Conservation (phyloP, 805 yeast species). For the Candida awuae region DNA sequence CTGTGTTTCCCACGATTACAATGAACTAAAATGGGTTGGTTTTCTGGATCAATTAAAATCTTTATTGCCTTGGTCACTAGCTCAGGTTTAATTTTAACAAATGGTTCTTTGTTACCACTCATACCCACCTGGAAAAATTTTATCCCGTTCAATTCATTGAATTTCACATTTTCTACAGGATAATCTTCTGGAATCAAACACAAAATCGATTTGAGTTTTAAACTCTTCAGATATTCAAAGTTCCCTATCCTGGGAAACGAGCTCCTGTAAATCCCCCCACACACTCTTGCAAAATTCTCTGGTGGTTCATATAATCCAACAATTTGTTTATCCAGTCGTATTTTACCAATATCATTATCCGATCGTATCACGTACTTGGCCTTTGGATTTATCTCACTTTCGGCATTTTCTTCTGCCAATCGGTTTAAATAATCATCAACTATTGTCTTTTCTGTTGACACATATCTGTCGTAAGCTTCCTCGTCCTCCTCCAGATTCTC, state of each 20-base stretch:
- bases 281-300: slow-evolving; percentile 85
- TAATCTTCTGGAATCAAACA: slow-evolving; percentile 89
- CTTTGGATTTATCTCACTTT: slow-evolving; percentile 1
- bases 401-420: slow-evolving; percentile 1
- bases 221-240: slow-evolving; percentile 55
- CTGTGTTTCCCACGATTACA: slow-evolving; percentile 96
- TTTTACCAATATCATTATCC: slow-evolving; percentile 6
- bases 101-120: slow-evolving; percentile 94
- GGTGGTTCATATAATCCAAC: slow-evolving; percentile 48
- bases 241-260: slow-evolving; percentile 86
- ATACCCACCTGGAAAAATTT: slow-evolving; percentile 79
- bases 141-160: slow-evolving; percentile 53
- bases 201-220: slow-evolving; percentile 64
- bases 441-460: slow-evolving; percentile 21
- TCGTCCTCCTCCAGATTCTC: slow-evolving; percentile 18
- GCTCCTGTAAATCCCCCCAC: slow-evolving; percentile 70
- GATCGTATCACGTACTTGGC: slow-evolving; percentile 2
- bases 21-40: slow-evolving; percentile 89
- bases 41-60: slow-evolving; percentile 72
- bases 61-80: slow-evolving; percentile 73
- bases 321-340: slow-evolving; percentile 8
- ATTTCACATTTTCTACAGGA: slow-evolving; percentile 66
- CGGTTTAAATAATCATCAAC: slow-evolving; percentile 16
- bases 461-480: slow-evolving; percentile 25
- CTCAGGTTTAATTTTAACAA: slow-evolving; percentile 62